Evolutionary conservation across 495 filamentous ascomycete genomes (phyloP).

Genomic region (Achaetomiella virescens): DNA sequence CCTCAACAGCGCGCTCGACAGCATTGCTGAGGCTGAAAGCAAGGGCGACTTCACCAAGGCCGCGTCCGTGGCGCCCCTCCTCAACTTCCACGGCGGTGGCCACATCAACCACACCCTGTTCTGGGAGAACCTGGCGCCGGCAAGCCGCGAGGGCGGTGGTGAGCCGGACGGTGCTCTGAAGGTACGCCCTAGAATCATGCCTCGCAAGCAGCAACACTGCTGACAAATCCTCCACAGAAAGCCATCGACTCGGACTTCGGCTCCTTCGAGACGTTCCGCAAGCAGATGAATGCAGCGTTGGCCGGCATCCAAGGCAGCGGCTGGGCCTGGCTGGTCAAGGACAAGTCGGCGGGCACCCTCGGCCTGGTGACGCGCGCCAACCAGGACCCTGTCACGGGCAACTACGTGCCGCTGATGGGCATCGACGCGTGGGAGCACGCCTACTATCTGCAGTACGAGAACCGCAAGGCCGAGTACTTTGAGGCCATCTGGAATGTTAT

Average conservation of each 20-base stretch:
- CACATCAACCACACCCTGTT: slow-evolving; percentile 94
- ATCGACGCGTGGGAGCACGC: slow-evolving; percentile 84
- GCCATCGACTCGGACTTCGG: slow-evolving; percentile 78
- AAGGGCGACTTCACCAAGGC: slow-evolving; percentile 58
- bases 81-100: slow-evolving; percentile 97
- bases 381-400: slow-evolving; percentile 81
- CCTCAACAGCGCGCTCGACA: slow-evolving; percentile 58
- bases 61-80: slow-evolving; percentile 73
- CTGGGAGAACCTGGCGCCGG: slow-evolving; percentile 95
- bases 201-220: too few relatives aligned
- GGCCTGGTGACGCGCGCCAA: slow-evolving; percentile 71
- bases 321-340: slow-evolving; percentile 95
- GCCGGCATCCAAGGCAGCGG: slow-evolving; percentile 90
- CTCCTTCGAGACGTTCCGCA: slow-evolving; percentile 66
- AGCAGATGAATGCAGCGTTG: slow-evolving; percentile 75
- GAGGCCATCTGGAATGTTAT: slow-evolving; percentile 93
- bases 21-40: slow-evolving; percentile 52
- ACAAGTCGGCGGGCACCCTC: slow-evolving; percentile 72
- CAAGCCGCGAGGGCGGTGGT: slow-evolving; percentile 62
- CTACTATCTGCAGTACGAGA: slow-evolving; percentile 85
- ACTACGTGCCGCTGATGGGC: slow-evolving; percentile 69
- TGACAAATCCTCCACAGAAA: slow-evolving; percentile 37
- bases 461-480: slow-evolving; percentile 98
- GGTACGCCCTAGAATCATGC: slow-evolving; percentile 28
- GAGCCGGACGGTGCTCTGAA: slow-evolving; percentile 54